Percentiles rank a stretch among this genome's conserved stretches.
These are phyloP conservation scores for Candida xiaguanensis DNA, from an alignment of 805 yeast species.

Conservation along the genomic window DNA sequence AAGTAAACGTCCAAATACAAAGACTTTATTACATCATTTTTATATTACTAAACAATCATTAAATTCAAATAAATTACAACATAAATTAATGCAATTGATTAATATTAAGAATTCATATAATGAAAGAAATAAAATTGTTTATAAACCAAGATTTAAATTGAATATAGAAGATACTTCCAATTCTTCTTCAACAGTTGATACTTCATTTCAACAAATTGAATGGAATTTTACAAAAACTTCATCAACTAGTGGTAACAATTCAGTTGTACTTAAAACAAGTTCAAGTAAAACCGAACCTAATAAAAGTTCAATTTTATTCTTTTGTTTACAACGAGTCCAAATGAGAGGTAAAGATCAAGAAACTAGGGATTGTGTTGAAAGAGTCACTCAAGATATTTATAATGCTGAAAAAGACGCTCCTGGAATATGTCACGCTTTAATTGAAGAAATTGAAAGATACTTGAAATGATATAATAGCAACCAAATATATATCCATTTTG, in stretches of 20 bases:
- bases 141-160: slow-evolving; percentile 25
- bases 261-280: not conserved
- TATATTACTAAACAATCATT: slow-evolving; percentile 38
- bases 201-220: not conserved
- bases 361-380: slow-evolving; percentile 45
- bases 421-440: slow-evolving; percentile 62
- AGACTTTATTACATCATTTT: slow-evolving; percentile 47
- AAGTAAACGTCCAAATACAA: slow-evolving; percentile 57
- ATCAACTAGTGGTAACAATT: too few relatives aligned
- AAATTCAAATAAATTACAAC: slow-evolving; percentile 8
- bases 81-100: slow-evolving; percentile 5
- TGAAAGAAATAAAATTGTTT: slow-evolving; percentile 11
- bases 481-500: not conserved
- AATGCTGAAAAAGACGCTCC: slow-evolving; percentile 51
- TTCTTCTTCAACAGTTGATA: slow-evolving; percentile 11
- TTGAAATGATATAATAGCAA: not conserved
- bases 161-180: slow-evolving; percentile 30
- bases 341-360: slow-evolving; percentile 49
- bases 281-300: slow-evolving; percentile 1
- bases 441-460: slow-evolving; percentile 51
- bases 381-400: slow-evolving; percentile 38
- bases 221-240: slow-evolving; percentile 5
- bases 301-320: slow-evolving; percentile 37
- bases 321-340: slow-evolving; percentile 45
- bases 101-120: slow-evolving; percentile 14